Conservation (phyloP, 805 yeast species). For the Grigorovia yakushimaensis region DNA sequence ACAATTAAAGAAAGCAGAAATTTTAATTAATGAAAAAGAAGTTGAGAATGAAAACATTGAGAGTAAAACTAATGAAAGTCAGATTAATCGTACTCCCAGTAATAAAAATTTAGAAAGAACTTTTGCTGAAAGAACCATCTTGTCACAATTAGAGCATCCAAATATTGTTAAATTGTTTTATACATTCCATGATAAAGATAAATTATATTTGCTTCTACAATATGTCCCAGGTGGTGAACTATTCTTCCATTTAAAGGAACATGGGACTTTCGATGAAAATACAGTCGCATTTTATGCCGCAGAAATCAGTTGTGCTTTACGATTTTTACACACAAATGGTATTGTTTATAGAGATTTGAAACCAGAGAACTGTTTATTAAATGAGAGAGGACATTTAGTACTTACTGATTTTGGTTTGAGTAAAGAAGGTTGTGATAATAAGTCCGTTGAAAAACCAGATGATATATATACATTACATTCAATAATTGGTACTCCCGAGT, state of each 20-base stretch:
- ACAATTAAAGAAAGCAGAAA: slow-evolving; percentile 72
- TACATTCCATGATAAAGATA: slow-evolving; percentile 72
- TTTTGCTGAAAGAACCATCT: slow-evolving; percentile 65
- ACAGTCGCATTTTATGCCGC: slow-evolving; percentile 71
- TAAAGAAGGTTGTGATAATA: slow-evolving; percentile 22
- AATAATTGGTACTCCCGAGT: slow-evolving; percentile 37
- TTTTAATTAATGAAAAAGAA: slow-evolving; percentile 38
- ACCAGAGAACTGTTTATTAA: slow-evolving; percentile 78
- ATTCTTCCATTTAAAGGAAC: slow-evolving; percentile 35
- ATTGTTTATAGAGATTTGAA: slow-evolving; percentile 81
- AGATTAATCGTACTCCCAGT: slow-evolving; percentile 4
- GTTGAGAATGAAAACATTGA: slow-evolving; percentile 22
- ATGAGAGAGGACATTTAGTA: slow-evolving; percentile 63
- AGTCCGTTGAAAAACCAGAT: slow-evolving; percentile 13
- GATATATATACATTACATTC: slow-evolving; percentile 30
- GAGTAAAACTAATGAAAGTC: slow-evolving; percentile 8
- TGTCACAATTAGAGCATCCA: slow-evolving; percentile 64
- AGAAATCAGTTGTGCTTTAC: slow-evolving; percentile 67
- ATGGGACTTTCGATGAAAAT: slow-evolving; percentile 44
- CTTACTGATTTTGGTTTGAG: slow-evolving; percentile 81
- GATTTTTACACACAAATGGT: slow-evolving; percentile 69
- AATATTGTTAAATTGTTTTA: slow-evolving; percentile 73
- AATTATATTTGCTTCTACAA: slow-evolving; percentile 66
- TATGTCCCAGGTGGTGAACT: slow-evolving; percentile 87
- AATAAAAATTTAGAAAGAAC: slow-evolving; percentile 60